phyloP scores from a whole-genome alignment of 805 yeast species.

The Metschnikowia amazonensis region DNA sequence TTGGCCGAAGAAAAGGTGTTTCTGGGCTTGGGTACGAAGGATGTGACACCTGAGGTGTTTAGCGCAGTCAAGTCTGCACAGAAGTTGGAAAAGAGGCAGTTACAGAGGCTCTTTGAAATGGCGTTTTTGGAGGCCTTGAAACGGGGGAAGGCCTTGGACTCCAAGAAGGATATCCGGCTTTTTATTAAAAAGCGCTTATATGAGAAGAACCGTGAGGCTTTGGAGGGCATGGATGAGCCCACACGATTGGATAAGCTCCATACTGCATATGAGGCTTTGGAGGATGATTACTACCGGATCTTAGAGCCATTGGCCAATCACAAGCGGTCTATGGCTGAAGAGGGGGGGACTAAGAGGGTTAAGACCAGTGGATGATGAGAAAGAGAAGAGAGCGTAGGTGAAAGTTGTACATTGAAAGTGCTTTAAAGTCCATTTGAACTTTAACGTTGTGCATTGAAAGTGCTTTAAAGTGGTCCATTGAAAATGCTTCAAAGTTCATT shows the following conservation, averaged over 20 bases:
- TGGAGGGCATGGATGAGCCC: constrained; percentile 59
- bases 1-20: constrained; percentile 10
- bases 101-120: constrained; percentile 76
- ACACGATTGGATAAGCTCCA: constrained; percentile 69
- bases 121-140: constrained; percentile 44
- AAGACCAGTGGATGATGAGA: neutral
- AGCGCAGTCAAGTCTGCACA: constrained; percentile 31
- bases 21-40: constrained; percentile 8
- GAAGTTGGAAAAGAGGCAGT: constrained; percentile 76
- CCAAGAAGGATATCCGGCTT: constrained; percentile 45
- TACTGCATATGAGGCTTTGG: constrained; percentile 65
- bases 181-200: constrained; percentile 73
- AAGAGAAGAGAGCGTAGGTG: too few species aligned
- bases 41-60: constrained; percentile 32
- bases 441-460: too few species aligned
- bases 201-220: constrained; percentile 75
- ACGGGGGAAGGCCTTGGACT: constrained; percentile 19
- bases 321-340: constrained; percentile 16
- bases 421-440: too few species aligned
- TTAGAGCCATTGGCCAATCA: constrained; percentile 27
- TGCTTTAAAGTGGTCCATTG: too few species aligned
- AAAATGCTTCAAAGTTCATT: too few species aligned
- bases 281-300: constrained; percentile 67
- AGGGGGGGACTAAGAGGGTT: constrained; percentile 6
- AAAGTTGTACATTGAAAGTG: too few species aligned